Evolutionary conservation across 352 stramenopile species (phyloP), one percentile per base, ranked within the genome.

Genomic region (Pythium brachiatum): DNA sequence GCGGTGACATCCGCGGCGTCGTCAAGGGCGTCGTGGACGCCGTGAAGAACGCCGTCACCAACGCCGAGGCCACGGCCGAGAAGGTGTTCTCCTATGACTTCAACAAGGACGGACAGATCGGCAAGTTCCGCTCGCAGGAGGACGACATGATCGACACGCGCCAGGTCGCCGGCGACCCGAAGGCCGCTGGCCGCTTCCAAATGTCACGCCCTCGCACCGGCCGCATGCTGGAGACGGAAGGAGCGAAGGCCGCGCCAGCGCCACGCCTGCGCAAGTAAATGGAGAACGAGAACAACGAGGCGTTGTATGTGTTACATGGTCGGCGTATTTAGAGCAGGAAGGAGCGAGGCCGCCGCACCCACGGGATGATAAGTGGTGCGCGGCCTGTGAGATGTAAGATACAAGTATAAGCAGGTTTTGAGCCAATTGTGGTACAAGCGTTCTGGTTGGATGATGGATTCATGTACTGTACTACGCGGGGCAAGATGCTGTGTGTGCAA

Each of bases 61-160:
- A 57, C 7, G 39, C 59, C n/a, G 62, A 53, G 9, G 34, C 36
- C 29, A 55, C 34, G 47, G 47, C 47, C 34, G 61, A 68, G 38
- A 32, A 51, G 5, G 41, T 47, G 13, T 25, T 57, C 20, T 29
- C 62, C 26, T 46, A 53, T 3, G 61, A 68, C 38, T n/a, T 62
- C 20, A 68, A 68, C 61, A 68, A 62, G 23, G 61, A 68, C 61
- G 61, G 61, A 25, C 61, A 68, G 61, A 55, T 63, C 47, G 61
- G 61, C 44, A 31, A 59, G 61, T 68, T 68, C 61, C 61, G 53
- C 26, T 36, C 53, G 44, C 53, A 57, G 34, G 53, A 58, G 15
- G 46, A 57, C 7, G 47, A 16, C 5, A n/a, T n/a, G n/a, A 38
- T 46, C 12, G 54, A 63, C 54, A 51, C 51, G 29, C 53, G 61